A percentile compares a stretch with the other conserved stretches of the same genome.
These are phyloP conservation scores for Sclerotinia borealis DNA, from an alignment of 2,329 filamentous ascomycete species.

Conservation along the genomic window DNA sequence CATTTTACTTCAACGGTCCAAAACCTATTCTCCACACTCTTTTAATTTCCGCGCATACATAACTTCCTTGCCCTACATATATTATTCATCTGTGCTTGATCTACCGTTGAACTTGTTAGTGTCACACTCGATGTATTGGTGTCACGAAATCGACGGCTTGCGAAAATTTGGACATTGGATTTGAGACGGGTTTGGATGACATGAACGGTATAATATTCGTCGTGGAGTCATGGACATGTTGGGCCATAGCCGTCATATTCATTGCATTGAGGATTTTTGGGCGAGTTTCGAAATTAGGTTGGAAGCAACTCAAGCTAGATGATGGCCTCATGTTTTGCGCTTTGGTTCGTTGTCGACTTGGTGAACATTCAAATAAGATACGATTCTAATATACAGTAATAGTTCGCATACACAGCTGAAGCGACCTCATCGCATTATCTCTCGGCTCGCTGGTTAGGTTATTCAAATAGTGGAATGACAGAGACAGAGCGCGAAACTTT, in stretches of 20 bases:
- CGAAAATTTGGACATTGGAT: neutral
- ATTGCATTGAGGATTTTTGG: neutral
- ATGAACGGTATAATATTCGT: constrained; percentile 1
- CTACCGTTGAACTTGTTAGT: neutral
- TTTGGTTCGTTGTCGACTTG: neutral
- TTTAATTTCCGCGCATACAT: neutral
- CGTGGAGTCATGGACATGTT: constrained; percentile 6
- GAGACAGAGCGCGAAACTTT: neutral
- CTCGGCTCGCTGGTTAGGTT: neutral
- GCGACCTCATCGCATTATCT: neutral
- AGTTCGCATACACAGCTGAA: constrained; percentile 7
- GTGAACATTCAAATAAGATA: neutral
- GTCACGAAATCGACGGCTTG: neutral
- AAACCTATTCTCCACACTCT: neutral
- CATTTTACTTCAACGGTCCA: neutral
- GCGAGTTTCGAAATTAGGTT: neutral
- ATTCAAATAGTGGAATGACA: constrained; percentile 6
- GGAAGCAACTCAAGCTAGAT: neutral
- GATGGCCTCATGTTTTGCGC: constrained; percentile 2
- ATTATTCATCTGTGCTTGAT: neutral
- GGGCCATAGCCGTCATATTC: constrained; percentile 5
- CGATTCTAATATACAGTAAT: neutral
- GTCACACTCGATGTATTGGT: neutral
- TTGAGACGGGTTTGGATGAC: neutral
- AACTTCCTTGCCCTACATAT: neutral